Evolutionary conservation across 768 basidiomycete genomes (phyloP).

Genomic region (Crepidotus variabilis): DNA sequence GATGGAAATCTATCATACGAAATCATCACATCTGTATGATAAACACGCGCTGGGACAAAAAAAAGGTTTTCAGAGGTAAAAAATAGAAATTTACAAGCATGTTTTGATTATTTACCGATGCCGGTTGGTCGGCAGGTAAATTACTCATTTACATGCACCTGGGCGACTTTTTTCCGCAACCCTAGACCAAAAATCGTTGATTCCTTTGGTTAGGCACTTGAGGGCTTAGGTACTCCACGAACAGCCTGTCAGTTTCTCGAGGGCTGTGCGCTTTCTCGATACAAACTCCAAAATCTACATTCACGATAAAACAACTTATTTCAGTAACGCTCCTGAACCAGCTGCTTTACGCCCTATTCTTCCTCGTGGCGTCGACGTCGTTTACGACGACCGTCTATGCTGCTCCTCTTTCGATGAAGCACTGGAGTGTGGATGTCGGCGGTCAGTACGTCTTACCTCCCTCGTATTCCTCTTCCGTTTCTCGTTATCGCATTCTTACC

Average conservation of each 20-base stretch:
- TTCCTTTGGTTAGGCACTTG: background rate
- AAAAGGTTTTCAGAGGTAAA: too few species aligned
- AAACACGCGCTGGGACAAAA: too few species aligned
- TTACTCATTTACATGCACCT: too few species aligned
- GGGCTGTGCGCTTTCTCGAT: background rate
- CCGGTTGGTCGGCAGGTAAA: too few species aligned
- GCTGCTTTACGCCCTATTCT: background rate
- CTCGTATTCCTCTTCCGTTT: background rate
- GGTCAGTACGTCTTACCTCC: slow-evolving; percentile 2
- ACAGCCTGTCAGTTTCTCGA: too few species aligned
- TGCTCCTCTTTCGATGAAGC: background rate
- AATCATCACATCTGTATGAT: too few species aligned
- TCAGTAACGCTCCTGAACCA: background rate
- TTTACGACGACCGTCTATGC: background rate
- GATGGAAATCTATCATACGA: too few species aligned
- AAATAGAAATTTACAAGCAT: too few species aligned
- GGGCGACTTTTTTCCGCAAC: too few species aligned
- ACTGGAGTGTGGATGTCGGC: background rate
- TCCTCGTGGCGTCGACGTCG: background rate
- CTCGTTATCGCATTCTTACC: background rate
- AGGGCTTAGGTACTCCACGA: background rate
- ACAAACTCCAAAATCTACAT: background rate
- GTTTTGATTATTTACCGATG: too few species aligned
- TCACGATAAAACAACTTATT: background rate
- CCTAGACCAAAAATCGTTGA: too few species aligned